Base-by-base conservation (phyloP, 352 stramenopile species). In the Saprolegnia parasitica region DNA sequence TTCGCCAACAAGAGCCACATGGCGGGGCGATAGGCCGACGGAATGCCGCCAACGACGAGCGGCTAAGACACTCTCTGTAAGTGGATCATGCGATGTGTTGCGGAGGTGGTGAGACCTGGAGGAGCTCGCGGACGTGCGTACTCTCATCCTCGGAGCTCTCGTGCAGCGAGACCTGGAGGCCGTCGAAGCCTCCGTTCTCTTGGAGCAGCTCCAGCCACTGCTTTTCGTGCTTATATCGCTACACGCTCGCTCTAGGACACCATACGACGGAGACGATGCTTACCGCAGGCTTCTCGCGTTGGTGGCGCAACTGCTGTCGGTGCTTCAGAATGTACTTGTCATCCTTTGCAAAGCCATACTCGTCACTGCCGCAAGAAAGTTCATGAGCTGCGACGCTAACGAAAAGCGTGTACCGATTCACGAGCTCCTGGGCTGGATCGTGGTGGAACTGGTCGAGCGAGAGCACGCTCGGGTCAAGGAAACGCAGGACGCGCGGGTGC, bases 331-430 rank as follows among this genome's bases (percentile, higher is more conserved):
- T 86, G 72, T 87, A 82, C 26, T 71, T 61, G 62, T 87, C 80
- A 47, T 84, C 77, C 65, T 87, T 87, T 52, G 78, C 80, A 46
- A 87, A 87, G 6, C 80, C 80, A 57, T 83, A 87, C 47, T 84
- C 72, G 55, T 87, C 80, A 18, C 62, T 68, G 16, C 3, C 16
- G 32, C 24, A 16, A 23, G 11, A 49, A 13, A 35, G 40, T 65
- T n/a, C 16, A 65, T 20, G 42, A 21, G 35, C 15, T 29, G 18
- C 57, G 5, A 24, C 35, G n/a, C 20, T 0, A 26, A 45, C n/a
- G 29, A 35, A 5, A 35, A 35, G 29, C 29, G 29, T 37, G 32
- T 23, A 68, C 62, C 78, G 76, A 55, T 87, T 87, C 54, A 81
- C 70, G 8, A 87, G 73, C 47, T 56, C 13, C 18, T 68, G 23